Conservation (phyloP, 257 asterid species). For the Mentha longifolia region DNA sequence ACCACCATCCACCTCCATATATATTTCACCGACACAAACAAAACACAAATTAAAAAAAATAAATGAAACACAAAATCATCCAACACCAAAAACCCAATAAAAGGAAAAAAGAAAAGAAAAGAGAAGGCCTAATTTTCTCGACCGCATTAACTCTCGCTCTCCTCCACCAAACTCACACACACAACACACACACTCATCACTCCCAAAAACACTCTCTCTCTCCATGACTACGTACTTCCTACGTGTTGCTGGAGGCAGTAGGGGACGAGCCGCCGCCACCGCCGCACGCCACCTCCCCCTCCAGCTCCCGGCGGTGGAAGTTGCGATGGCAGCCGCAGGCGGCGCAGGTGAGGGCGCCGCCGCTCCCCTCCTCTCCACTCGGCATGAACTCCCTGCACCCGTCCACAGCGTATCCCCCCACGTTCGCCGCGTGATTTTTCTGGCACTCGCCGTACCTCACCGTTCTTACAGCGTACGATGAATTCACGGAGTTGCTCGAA, state of each 20-base stretch:
- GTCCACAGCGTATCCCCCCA: constrained; percentile 89
- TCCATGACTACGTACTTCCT: not conserved
- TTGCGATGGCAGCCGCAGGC: constrained; percentile 94
- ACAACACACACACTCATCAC: too few species aligned
- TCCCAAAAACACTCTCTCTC: too few species aligned
- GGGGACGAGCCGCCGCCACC: constrained; percentile 45
- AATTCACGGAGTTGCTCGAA: constrained; percentile 37
- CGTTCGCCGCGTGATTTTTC: constrained; percentile 84
- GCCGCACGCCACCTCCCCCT: constrained; percentile 49
- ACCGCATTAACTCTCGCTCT: constrained; percentile 27
- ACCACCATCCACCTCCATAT: too few species aligned
- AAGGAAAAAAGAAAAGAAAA: not conserved
- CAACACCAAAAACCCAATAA: not conserved
- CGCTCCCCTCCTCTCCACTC: constrained; percentile 48
- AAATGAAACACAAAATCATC: not conserved
- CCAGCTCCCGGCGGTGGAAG: constrained; percentile 70
- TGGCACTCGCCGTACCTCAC: constrained; percentile 84
- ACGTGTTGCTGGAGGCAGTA: constrained; percentile 21
- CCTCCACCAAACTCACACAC: constrained; percentile 35
- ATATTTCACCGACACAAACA: constrained; percentile 12
- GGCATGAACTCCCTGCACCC: constrained; percentile 97
- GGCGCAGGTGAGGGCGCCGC: constrained; percentile 73
- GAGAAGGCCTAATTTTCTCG: constrained; percentile 32
- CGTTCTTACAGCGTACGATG: constrained; percentile 39
- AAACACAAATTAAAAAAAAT: not conserved